Evolutionary conservation across 495 filamentous ascomycete species (phyloP), one percentile per base, ranked within the genome.

Genomic region (Delitschia confertaspora): DNA sequence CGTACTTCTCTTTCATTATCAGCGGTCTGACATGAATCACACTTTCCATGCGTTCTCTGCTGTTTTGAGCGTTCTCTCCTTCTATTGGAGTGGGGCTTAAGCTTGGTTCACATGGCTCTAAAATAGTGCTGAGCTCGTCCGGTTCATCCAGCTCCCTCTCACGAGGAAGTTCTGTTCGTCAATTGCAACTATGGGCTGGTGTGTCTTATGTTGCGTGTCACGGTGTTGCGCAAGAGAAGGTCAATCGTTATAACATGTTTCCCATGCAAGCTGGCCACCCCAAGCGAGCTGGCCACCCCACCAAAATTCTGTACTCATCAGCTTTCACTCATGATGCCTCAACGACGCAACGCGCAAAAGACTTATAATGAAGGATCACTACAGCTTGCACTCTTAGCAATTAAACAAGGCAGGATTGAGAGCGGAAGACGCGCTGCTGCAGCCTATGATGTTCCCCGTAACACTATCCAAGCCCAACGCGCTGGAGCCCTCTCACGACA

Each of bases 401-500:
- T 29, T 29, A 7, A 29, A 7, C 7, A 29, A 29, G 7, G 13
- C 26, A 13, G 13, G 26, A 35, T 35, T 35, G 10, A 35, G 16
- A 35, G 33, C 18, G 17, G 10, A 20, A n/a, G 14, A n/a, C 33
- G 17, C 10, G 33, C 33, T 35, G 33, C 33, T 18, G 17, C 18
- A 7, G 33, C 20, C 23, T 31, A 16, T 31, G 8, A 43, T 20
- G 26, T 36, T 23, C 40, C 40, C 17, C 5, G 26, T 33, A 7
- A 13, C 6, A 43, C 40, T 11, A 4, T 43, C 9, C 16, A 23
- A 5, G 9, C 27, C 9, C 40, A 29, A 43, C 40, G 40, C 40
- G 40, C 40, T 35, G 27, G 40, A 43, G 26, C 30, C 6, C 11
- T 5, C 26, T n/a, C 40, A 34, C 40, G 40, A 43, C 40, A 18